Evolutionary conservation across 164 flowering plant species (phyloP), one percentile per base, ranked within the genome.

Genomic region (Annona cherimola): DNA sequence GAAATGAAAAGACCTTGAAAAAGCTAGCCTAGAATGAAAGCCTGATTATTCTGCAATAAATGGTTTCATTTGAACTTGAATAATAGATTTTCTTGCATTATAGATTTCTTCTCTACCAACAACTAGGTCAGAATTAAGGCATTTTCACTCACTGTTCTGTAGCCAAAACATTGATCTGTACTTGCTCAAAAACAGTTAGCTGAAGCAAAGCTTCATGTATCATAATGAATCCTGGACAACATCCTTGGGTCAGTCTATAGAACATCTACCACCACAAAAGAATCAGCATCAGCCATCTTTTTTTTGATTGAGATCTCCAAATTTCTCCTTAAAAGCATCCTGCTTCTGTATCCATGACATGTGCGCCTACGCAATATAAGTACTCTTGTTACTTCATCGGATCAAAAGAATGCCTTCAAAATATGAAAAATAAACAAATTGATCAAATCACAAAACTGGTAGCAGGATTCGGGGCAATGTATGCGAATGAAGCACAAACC

Each of bases 301-400:
- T 62, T 76, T 72, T 14, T 68, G 46, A 26, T 72, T 57, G 4
- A 42, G 14, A 64, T 63, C 46, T 4, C 72, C 73, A 75, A 75
- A 75, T 69, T 75, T 75, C 20, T 65, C 71, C 66, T 70, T 76
- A 39, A 75, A 70, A 11, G 78, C 40, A 9, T 71, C 78, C 42
- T 75, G 77, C 69, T 75, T 75, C 77, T 75, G 67, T n/a, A 75
- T 4, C 77, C 77, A 75, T 5, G 63, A 39, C 69, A 75, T 75
- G 70, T 75, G 77, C 39, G 59, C 73, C 77, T 75, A 66, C 18
- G 54, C 54, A 62, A 45, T 8, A 68, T 26, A 45, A 45, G 43
- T 18, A 64, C 41, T 7, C 35, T 26, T 26, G 7, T 64, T 40
- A 11, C 67, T 40, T 64, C 42, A 64, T n/a, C 43, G 18, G 12